phyloP scores from a whole-genome alignment of 345 rosid genomes.

The Cardiospermum halicacabum region DNA sequence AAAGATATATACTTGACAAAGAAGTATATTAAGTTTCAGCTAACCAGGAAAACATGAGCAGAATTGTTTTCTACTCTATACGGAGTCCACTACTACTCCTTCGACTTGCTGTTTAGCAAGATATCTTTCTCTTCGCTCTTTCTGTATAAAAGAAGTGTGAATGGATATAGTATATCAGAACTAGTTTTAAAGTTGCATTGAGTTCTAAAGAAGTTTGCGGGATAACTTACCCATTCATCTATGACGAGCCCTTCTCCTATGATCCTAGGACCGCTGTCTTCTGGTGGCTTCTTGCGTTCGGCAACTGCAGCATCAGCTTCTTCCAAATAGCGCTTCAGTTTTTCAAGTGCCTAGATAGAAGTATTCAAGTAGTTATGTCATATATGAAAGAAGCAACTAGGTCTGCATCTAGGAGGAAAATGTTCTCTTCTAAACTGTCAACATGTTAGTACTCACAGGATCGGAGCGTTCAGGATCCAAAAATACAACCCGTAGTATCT shows the following conservation, averaged over 20 bases:
- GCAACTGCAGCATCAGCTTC: conserved; percentile 91
- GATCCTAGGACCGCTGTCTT: conserved; percentile 74
- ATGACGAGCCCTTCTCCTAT: conserved; percentile 99
- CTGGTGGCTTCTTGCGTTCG: conserved; percentile 76
- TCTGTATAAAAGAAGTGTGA: conserved; percentile 34
- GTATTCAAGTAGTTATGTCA: background rate
- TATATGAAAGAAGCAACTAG: background rate
- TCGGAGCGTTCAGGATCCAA: conserved; percentile 70
- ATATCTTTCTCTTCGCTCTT: conserved; percentile 94
- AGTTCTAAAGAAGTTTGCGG: background rate
- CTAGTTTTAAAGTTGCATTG: background rate
- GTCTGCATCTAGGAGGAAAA: background rate
- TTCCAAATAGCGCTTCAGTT: conserved; percentile 75
- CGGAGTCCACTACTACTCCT: conserved; percentile 71
- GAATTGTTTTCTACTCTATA: conserved; percentile 26
- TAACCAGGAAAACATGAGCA: background rate
- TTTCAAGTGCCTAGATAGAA: conserved; percentile 56
- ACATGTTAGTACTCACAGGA: conserved; percentile 48
- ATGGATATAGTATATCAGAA: background rate
- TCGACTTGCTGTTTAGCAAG: conserved; percentile 87
- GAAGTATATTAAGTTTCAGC: conserved; percentile 4
- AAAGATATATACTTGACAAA: conserved; percentile 18
- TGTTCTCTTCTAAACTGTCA: background rate
- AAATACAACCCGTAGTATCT: conserved; percentile 77
- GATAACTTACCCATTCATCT: conserved; percentile 90